phyloP scores from a whole-genome alignment of 257 asterid species.

The Nemophila menziesii region DNA sequence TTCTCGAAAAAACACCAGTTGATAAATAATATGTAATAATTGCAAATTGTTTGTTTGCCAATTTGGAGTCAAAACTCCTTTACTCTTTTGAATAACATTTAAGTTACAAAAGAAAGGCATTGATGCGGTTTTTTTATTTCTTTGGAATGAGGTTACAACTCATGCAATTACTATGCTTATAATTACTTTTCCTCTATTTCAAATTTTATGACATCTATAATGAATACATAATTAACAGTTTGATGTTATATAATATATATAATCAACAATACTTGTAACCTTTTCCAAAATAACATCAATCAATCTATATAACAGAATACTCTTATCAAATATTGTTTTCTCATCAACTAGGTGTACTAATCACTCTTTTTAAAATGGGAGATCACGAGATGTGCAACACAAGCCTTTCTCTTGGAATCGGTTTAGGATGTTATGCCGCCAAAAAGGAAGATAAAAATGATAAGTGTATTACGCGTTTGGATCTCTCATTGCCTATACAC shows the following conservation, averaged over 20 bases:
- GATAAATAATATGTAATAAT: too few species aligned
- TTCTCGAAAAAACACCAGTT: too few species aligned
- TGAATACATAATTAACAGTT: conserved; percentile 10
- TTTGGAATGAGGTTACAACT: conserved; percentile 4
- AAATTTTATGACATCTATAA: conserved; percentile 9
- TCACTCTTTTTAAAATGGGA: background rate
- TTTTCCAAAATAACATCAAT: background rate
- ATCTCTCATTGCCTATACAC: conserved; percentile 36
- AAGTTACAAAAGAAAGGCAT: background rate
- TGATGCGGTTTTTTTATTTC: background rate
- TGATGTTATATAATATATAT: conserved; percentile 3
- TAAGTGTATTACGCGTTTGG: conserved; percentile 20
- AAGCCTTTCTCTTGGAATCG: conserved; percentile 33
- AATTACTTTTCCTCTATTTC: conserved; percentile 5
- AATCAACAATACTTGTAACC: background rate
- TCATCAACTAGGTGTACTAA: background rate
- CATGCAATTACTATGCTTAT: conserved; percentile 10
- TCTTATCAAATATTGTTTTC: too few species aligned
- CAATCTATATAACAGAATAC: background rate
- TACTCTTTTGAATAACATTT: too few species aligned
- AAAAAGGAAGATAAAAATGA: conserved; percentile 15
- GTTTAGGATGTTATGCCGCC: conserved; percentile 14
- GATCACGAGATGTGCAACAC: conserved; percentile 23
- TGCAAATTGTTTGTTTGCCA: too few species aligned
- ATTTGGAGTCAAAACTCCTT: background rate